phyloP scores from a whole-genome alignment of 352 stramenopile genomes.

The Pythium aristosporum region DNA sequence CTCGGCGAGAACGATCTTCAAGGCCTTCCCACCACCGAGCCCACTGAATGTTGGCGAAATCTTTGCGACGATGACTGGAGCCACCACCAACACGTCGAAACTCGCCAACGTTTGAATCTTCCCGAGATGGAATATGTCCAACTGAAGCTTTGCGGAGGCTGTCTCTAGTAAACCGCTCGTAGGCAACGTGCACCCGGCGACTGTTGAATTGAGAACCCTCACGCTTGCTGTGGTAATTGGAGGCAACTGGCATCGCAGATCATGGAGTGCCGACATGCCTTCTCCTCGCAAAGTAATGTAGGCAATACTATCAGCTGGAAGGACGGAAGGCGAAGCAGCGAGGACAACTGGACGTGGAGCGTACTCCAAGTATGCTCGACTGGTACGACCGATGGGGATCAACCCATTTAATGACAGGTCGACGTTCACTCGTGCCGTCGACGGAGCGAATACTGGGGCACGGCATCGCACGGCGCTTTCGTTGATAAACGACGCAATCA shows the following conservation, averaged over 20 bases:
- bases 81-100: slow-evolving; percentile 3
- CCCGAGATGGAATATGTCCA: background rate
- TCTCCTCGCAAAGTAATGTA: slow-evolving; percentile 3
- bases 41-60: background rate
- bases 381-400: background rate
- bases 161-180: background rate
- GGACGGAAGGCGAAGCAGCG: slow-evolving; percentile 1
- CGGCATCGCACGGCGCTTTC: slow-evolving; percentile 32
- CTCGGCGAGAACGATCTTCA: slow-evolving; percentile 2
- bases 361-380: slow-evolving; percentile 4
- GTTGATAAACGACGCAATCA: slow-evolving; percentile 32
- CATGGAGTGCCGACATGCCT: slow-evolving; percentile 14
- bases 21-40: slow-evolving; percentile 3
- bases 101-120: background rate
- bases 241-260: slow-evolving; percentile 9
- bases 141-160: background rate
- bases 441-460: slow-evolving; percentile 25
- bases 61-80: background rate
- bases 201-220: slow-evolving; percentile 7
- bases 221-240: background rate
- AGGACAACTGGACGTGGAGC: slow-evolving; percentile 5
- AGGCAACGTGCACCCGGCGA: background rate
- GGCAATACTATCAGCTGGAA: background rate
- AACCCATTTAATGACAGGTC: slow-evolving; percentile 21
- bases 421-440: slow-evolving; percentile 15